Conservation (phyloP, 192 early-diverging fungal species). For the Mortierella antarctica region DNA sequence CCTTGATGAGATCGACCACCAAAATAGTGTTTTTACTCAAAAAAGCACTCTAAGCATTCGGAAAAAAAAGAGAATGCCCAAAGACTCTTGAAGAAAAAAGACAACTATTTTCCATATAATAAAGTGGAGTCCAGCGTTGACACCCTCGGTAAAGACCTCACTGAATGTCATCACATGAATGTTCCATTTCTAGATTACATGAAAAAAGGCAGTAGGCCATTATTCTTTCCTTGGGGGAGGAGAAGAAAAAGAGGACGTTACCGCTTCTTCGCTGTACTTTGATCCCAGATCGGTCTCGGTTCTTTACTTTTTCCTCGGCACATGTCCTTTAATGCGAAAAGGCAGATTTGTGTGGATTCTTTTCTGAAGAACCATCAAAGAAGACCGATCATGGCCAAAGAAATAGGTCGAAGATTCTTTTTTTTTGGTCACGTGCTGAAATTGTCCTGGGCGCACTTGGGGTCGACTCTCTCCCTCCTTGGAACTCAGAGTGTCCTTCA, state of each 20-base stretch:
- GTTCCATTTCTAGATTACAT: constrained; percentile 38
- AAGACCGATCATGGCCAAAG: not conserved
- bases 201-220: not conserved
- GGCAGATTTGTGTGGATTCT: constrained; percentile 50
- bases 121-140: constrained; percentile 47
- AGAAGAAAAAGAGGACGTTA: not conserved
- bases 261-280: not conserved
- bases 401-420: not conserved
- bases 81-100: not conserved
- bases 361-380: constrained; percentile 24
- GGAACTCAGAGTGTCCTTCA: too few species aligned
- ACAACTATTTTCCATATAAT: constrained; percentile 33
- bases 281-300: constrained; percentile 36
- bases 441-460: too few species aligned
- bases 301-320: constrained; percentile 44
- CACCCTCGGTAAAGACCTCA: constrained; percentile 50
- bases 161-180: constrained; percentile 32
- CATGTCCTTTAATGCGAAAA: constrained; percentile 54
- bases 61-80: constrained; percentile 22
- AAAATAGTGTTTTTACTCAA: constrained; percentile 30
- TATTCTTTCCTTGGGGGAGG: too few species aligned
- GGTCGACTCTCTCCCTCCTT: too few species aligned
- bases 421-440: not conserved
- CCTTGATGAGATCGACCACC: constrained; percentile 37
- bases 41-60: constrained; percentile 27